These are phyloP conservation scores for Saccharomyces hybrid DNA, from an alignment of 1,139 yeast species.

Conservation along the genomic window DNA sequence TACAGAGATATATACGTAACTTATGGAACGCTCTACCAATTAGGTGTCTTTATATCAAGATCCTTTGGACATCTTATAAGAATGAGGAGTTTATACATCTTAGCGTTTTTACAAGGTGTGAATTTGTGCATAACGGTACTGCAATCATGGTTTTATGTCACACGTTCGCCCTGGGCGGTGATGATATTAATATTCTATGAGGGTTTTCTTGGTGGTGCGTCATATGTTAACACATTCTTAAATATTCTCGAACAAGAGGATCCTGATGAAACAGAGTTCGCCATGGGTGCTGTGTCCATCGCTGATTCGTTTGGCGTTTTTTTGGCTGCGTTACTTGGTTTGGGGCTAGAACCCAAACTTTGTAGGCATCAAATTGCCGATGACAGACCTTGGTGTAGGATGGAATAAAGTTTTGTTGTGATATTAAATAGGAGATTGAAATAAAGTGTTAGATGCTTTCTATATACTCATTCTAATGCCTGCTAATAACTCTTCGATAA, in stretches of 20 bases:
- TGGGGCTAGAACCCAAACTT: constrained; percentile 65
- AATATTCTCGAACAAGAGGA: constrained; percentile 61
- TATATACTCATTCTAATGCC: constrained; percentile 32
- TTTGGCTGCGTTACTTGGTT: constrained; percentile 66
- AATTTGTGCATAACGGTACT: constrained; percentile 52
- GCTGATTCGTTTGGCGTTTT: constrained; percentile 91
- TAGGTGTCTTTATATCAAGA: constrained; percentile 87
- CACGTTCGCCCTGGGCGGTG: constrained; percentile 61
- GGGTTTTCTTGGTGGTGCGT: constrained; percentile 82
- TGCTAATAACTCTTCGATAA: constrained; percentile 40
- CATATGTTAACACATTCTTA: constrained; percentile 83
- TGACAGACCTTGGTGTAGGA: constrained; percentile 59
- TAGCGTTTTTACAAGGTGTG: constrained; percentile 60
- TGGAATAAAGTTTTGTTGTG: constrained; percentile 18
- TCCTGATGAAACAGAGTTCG: constrained; percentile 60
- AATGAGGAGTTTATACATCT: constrained; percentile 48
- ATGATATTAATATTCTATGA: constrained; percentile 69
- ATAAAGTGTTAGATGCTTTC: background rate
- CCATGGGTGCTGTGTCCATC: constrained; percentile 88
- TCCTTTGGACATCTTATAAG: constrained; percentile 68
- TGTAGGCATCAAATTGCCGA: constrained; percentile 60
- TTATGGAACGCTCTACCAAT: constrained; percentile 85
- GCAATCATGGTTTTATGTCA: constrained; percentile 55
- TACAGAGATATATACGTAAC: constrained; percentile 87
- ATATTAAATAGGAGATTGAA: background rate